These are phyloP conservation scores for Mortierella sp. DNA, from an alignment of 371 early-diverging fungal species.

Conservation along the genomic window DNA sequence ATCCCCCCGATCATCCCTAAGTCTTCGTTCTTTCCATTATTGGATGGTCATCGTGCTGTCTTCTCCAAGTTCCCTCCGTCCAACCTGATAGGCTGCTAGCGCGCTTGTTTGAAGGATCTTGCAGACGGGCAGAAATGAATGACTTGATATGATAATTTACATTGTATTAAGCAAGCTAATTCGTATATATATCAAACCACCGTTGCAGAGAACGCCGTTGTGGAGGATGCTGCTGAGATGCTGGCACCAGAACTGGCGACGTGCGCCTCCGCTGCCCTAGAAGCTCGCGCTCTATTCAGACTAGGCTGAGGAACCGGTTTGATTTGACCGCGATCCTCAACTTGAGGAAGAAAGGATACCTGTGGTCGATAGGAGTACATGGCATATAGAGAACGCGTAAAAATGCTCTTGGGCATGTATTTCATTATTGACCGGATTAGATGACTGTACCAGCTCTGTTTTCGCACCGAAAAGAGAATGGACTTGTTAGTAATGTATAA, in stretches of 20 bases:
- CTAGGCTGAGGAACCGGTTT: conserved; percentile 28
- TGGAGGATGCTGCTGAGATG: not conserved
- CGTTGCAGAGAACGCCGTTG: no score
- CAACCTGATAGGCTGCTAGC: no score
- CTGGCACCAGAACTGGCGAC: not conserved
- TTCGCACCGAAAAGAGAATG: not conserved
- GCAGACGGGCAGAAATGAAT: no score
- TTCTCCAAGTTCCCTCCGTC: no score
- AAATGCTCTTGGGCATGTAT: conserved; percentile 34
- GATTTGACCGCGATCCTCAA: conserved; percentile 13
- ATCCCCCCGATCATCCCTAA: no score
- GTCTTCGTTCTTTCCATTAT: no score
- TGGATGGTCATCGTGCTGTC: no score
- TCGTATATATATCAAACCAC: no score
- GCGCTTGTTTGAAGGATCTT: no score
- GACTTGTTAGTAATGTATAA: not conserved
- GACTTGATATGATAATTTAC: no score
- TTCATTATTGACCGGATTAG: conserved; percentile 19
- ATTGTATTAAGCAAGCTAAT: no score
- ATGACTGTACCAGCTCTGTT: conserved; percentile 23
- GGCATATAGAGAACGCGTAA: conserved; percentile 19
- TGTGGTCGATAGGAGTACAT: conserved; percentile 40
- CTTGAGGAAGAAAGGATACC: conserved; percentile 20
- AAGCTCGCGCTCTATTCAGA: conserved; percentile 5
- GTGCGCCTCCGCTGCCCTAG: not conserved